A percentile compares a stretch with the other conserved stretches of the same genome.
Evolutionary conservation across 2,329 filamentous ascomycete species (phyloP).

Genomic region (Achaetomium macrosporum): DNA sequence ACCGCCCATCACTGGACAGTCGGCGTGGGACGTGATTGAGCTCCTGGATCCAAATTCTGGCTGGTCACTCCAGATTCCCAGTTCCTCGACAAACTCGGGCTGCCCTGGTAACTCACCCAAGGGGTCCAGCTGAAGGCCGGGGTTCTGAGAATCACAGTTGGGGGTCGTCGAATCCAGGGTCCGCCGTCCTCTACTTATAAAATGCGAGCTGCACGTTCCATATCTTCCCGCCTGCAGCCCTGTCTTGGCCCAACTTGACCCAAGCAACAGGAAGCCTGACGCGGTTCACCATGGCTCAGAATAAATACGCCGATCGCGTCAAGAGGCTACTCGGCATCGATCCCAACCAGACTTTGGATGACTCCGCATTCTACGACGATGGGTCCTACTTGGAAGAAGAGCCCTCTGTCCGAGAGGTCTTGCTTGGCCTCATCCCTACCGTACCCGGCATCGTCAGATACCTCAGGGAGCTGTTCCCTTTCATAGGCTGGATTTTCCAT

Average conservation of each 20-base stretch:
- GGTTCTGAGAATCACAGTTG: not conserved
- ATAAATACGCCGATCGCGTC: conserved; percentile 15
- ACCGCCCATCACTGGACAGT: not conserved
- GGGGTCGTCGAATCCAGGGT: conserved; percentile 1
- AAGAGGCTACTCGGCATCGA: conserved; percentile 24
- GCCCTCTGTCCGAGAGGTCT: conserved; percentile 17
- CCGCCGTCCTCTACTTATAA: conserved; percentile 5
- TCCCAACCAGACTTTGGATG: conserved; percentile 18
- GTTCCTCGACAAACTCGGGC: not conserved
- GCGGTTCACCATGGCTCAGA: conserved; percentile 15
- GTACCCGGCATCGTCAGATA: conserved; percentile 14
- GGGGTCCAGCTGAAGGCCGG: conserved; percentile 5
- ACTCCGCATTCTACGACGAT: conserved; percentile 17
- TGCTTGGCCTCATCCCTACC: conserved; percentile 18
- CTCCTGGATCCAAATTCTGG: conserved; percentile 6
- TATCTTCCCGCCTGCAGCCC: not conserved
- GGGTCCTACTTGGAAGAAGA: conserved; percentile 22
- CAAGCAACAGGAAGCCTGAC: not conserved
- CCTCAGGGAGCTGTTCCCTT: conserved; percentile 23
- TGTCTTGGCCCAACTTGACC: conserved; percentile 1
- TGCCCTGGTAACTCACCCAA: conserved; percentile 3
- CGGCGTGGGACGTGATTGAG: conserved; percentile 4
- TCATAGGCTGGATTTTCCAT: conserved; percentile 32
- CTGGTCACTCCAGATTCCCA: conserved; percentile 1
- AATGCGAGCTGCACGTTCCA: not conserved